Evolutionary conservation across 257 asterid species (phyloP).

Genomic region (Gentiana straminea): DNA sequence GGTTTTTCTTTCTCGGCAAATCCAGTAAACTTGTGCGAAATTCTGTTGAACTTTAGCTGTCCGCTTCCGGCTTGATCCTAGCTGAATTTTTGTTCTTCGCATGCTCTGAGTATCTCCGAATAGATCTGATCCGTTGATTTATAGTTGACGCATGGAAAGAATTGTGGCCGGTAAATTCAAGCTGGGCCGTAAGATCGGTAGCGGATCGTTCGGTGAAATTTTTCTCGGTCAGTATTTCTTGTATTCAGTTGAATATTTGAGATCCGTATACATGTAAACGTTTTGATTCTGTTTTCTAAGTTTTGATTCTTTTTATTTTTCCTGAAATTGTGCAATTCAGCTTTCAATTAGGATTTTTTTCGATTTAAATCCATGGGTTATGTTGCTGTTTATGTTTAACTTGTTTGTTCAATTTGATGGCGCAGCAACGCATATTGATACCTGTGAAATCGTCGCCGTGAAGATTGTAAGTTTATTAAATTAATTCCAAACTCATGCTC

Average conservation of each 20-base stretch:
- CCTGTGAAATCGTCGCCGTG: constrained; percentile 87
- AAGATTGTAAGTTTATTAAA: constrained; percentile 64
- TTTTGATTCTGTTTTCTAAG: too few relatives aligned
- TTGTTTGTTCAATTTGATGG: constrained; percentile 1
- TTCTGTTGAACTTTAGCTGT: too few relatives aligned
- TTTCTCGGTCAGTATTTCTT: constrained; percentile 47
- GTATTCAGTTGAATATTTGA: background rate
- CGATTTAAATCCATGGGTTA: background rate
- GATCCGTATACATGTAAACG: too few relatives aligned
- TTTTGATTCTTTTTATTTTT: too few relatives aligned
- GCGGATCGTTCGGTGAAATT: constrained; percentile 96
- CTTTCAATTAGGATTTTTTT: too few relatives aligned
- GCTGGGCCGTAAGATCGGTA: constrained; percentile 96
- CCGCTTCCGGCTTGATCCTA: too few relatives aligned
- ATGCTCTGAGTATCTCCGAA: background rate
- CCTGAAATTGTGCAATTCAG: too few relatives aligned
- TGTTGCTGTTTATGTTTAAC: constrained; percentile 4
- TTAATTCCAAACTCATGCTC: background rate
- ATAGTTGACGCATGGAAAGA: constrained; percentile 51
- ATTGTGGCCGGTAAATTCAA: constrained; percentile 81
- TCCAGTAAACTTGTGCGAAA: too few relatives aligned
- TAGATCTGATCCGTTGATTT: constrained; percentile 11
- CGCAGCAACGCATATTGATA: constrained; percentile 89
- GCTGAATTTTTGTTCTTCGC: background rate
- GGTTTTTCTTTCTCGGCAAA: too few relatives aligned